Percentiles rank a stretch among this genome's conserved stretches.
These are phyloP conservation scores for Cydonia oblonga DNA, from an alignment of 331 rosid genomes.

Conservation along the genomic window DNA sequence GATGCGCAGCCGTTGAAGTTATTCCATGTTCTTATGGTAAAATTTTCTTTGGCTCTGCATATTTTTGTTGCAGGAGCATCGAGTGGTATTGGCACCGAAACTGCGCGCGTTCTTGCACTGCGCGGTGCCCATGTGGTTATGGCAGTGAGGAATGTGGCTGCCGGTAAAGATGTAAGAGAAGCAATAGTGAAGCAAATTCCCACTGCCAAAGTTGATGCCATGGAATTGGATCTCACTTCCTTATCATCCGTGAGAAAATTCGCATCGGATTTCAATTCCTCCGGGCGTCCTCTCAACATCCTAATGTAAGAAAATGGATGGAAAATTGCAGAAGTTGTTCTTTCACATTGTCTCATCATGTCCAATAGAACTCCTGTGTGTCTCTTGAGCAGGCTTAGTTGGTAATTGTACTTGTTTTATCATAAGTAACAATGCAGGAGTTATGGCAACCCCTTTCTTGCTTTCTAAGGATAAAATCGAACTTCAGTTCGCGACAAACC, in stretches of 20 bases:
- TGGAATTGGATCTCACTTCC: conserved; percentile 73
- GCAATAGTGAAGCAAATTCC: conserved; percentile 51
- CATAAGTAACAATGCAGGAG: conserved; percentile 41
- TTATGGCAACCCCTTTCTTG: conserved; percentile 40
- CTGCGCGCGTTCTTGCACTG: conserved; percentile 68
- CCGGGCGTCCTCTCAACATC: conserved; percentile 44
- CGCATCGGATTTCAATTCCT: conserved; percentile 32
- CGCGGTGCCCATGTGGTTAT: conserved; percentile 74
- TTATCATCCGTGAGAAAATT: conserved; percentile 47
- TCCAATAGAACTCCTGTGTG: not conserved
- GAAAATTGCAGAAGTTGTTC: not conserved
- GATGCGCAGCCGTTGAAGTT: no score
- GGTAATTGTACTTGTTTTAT: not conserved
- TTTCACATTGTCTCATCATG: conserved; percentile 1
- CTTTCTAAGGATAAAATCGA: conserved; percentile 37
- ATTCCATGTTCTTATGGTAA: not conserved
- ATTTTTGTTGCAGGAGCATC: conserved; percentile 56
- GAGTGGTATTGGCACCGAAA: conserved; percentile 73
- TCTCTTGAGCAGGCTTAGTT: not conserved
- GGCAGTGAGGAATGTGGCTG: conserved; percentile 51
- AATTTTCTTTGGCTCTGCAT: conserved; percentile 1
- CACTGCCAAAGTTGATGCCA: conserved; percentile 53
- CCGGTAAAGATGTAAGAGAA: conserved; percentile 36
- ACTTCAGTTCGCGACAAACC: conserved; percentile 39
- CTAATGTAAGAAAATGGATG: conserved; percentile 36